Evolutionary conservation across 345 rosid genomes (phyloP).

Genomic region (Draba incana): DNA sequence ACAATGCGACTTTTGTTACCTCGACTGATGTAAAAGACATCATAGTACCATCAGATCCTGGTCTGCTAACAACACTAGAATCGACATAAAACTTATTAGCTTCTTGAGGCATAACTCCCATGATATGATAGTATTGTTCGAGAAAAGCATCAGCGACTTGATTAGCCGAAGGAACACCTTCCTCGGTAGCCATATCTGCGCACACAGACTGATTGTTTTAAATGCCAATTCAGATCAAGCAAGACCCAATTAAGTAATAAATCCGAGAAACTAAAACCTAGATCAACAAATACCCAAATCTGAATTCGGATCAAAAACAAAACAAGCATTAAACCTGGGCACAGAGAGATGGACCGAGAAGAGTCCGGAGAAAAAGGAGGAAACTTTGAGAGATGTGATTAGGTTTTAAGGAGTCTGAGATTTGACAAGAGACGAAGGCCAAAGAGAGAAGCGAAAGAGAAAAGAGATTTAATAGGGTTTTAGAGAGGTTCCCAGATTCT

Average conservation of each 20-base stretch:
- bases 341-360: too few species aligned
- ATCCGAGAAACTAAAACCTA: conserved; percentile 12
- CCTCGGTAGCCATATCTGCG: conserved; percentile 45
- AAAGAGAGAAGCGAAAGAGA: too few species aligned
- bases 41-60: conserved; percentile 40
- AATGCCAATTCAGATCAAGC: conserved; percentile 7
- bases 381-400: too few species aligned
- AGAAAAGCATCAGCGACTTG: conserved; percentile 31
- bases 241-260: conserved; percentile 16
- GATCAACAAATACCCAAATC: conserved; percentile 27
- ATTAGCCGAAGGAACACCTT: conserved; percentile 26
- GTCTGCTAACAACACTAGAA: conserved; percentile 35
- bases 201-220: not conserved
- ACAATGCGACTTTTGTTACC: conserved; percentile 22
- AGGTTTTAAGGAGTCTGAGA: too few species aligned
- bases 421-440: too few species aligned
- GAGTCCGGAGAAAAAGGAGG: too few species aligned
- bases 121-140: conserved; percentile 19
- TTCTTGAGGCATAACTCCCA: not conserved
- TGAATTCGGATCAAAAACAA: conserved; percentile 1
- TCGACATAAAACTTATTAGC: conserved; percentile 32
- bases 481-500: too few species aligned
- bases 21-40: conserved; percentile 34
- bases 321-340: too few species aligned
- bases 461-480: too few species aligned